Percentiles rank a stretch among this genome's conserved stretches.
Evolutionary conservation across 164 flowering plant species (phyloP).

Genomic region (Sextonia rubra): DNA sequence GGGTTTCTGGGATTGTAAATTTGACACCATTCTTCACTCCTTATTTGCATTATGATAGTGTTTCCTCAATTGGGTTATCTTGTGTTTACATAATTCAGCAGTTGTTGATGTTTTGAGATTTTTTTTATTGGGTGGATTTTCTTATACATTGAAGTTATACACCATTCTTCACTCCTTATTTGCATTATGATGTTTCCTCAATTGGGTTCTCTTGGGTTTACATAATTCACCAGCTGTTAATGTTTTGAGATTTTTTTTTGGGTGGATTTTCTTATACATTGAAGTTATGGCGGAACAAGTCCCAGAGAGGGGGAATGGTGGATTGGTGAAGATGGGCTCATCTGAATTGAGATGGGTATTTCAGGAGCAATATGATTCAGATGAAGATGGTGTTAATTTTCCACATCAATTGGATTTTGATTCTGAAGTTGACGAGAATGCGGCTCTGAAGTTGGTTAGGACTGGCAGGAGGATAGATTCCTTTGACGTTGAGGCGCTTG

Average conservation of each 20-base stretch:
- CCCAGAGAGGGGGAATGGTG: slow-evolving; percentile 35
- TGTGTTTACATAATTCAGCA: background rate
- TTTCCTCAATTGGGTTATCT: background rate
- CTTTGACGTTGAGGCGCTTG: slow-evolving; percentile 94
- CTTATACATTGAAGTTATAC: slow-evolving; percentile 15
- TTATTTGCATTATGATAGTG: background rate
- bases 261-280: background rate
- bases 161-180: no score
- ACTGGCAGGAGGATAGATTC: slow-evolving; percentile 93
- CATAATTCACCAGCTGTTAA: background rate
- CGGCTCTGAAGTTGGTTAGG: slow-evolving; percentile 66
- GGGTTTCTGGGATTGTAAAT: background rate
- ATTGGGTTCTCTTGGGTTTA: background rate
- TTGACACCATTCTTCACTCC: background rate
- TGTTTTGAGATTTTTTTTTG: background rate
- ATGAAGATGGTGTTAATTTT: slow-evolving; percentile 31
- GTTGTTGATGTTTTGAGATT: background rate
- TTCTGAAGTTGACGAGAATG: slow-evolving; percentile 70
- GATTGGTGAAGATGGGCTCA: slow-evolving; percentile 52
- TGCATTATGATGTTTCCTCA: background rate
- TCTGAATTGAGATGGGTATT: slow-evolving; percentile 87
- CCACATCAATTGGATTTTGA: slow-evolving; percentile 21
- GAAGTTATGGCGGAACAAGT: slow-evolving; percentile 51
- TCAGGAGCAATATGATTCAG: slow-evolving; percentile 67
- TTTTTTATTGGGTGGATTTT: background rate